Evolutionary conservation across 2,329 filamentous ascomycete genomes (phyloP), one percentile per base, ranked within the genome.

Genomic region (Metarhizium humberi): DNA sequence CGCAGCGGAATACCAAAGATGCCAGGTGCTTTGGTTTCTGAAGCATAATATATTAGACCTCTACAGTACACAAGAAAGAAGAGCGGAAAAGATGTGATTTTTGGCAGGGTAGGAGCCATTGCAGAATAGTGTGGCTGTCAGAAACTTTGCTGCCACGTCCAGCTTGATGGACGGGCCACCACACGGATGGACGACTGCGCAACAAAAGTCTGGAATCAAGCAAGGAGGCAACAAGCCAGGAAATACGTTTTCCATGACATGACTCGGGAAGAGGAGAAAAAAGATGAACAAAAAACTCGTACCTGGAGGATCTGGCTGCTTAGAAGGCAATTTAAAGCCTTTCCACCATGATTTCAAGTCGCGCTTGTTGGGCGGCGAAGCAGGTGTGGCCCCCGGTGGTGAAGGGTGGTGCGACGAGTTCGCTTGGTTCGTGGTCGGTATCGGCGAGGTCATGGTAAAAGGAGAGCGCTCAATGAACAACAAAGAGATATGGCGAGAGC

Each of bases 301-400:
- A 84, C 81, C 80, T 66, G 77, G 73, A 52, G 73, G 63, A 13
- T 57, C 81, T 55, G 81, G 77, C 56, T 78, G 76, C 64, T 78
- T 82, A 42, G 77, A 72, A 49, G 80, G 76, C 54, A 88, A 81
- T 74, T 94, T 94, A 75, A 99, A 97, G 65, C 86, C 85, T 73
- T 91, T 96, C 94, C 94, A 97, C 94, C 94, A 99, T 57, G 89
- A 95, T 63, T 91, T 88, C 63, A 97, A 78, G 69, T 96, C 91
- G 69, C 90, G 85, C 75, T 88, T 95, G 61, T 85, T 90, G 34
- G 90, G 90, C 55, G 88, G 89, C 46, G 89, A 90, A 69, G 79
- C 68, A 69, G 78, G 65, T 71, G 73, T 71, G 67, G 70, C 64
- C 53, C 63, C 61, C 20, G 63, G 61, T 50, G 63, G 58, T 25